phyloP scores from a whole-genome alignment of 2,329 filamentous ascomycete species.

The Metarhizium robertsii region DNA sequence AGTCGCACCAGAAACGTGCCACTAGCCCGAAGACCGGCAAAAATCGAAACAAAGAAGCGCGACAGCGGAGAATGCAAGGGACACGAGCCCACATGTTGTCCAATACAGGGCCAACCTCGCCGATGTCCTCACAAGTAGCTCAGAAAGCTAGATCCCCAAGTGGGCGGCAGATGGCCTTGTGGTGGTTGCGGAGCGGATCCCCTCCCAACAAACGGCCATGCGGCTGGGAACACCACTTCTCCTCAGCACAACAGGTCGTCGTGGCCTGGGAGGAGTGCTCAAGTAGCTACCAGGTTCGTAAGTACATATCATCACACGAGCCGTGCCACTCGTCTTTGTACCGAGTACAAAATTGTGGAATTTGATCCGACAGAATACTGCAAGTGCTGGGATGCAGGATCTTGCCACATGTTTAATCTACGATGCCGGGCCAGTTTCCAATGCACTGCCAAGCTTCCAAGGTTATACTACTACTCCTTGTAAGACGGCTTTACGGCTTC shows the following conservation, averaged over 20 bases:
- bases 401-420: neutral
- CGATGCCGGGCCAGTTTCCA: neutral
- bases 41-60: neutral
- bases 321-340: neutral
- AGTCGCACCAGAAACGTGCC: neutral
- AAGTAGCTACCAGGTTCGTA: neutral
- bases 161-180: neutral
- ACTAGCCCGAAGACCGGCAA: neutral
- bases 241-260: neutral
- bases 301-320: neutral
- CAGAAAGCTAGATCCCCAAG: neutral
- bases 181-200: neutral
- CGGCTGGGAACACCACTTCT: neutral
- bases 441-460: too few relatives aligned
- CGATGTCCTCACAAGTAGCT: neutral
- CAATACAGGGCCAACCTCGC: neutral
- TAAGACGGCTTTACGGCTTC: too few relatives aligned
- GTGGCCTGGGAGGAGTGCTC: neutral
- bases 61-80: slow-evolving; percentile 4
- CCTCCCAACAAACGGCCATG: neutral
- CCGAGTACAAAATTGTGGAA: neutral
- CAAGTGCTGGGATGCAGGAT: neutral
- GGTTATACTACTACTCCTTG: too few relatives aligned
- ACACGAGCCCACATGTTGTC: neutral
- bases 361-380: neutral